Conservation (phyloP, 1,284 basidiomycete genomes). For the Termitomyces sp. region DNA sequence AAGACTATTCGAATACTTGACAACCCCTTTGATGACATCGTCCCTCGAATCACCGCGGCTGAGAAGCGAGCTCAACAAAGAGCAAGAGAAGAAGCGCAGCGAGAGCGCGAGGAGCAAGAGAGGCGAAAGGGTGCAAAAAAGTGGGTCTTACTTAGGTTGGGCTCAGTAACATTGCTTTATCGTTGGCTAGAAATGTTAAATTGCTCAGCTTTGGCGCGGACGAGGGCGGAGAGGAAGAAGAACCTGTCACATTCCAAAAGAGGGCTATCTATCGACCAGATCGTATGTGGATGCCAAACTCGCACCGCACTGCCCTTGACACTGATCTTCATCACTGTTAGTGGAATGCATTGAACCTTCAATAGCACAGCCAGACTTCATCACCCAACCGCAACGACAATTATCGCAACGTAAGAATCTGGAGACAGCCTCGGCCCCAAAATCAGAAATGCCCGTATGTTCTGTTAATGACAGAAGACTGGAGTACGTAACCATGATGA, state of each 20-base stretch:
- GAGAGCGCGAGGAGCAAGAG: slow-evolving; percentile 72
- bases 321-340: slow-evolving; percentile 21
- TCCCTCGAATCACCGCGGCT: slow-evolving; percentile 93
- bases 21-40: slow-evolving; percentile 92
- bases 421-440: neutral
- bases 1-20: slow-evolving; percentile 79
- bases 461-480: neutral
- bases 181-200: slow-evolving; percentile 67
- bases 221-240: slow-evolving; percentile 57
- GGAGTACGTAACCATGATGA: neutral
- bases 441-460: slow-evolving; percentile 4
- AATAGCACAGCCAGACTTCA: slow-evolving; percentile 30
- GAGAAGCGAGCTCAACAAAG: slow-evolving; percentile 81
- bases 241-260: slow-evolving; percentile 56
- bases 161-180: slow-evolving; percentile 1
- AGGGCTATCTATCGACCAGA: slow-evolving; percentile 80
- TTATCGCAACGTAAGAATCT: slow-evolving; percentile 4
- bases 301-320: slow-evolving; percentile 1
- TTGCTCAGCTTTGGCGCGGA: slow-evolving; percentile 86
- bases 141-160: slow-evolving; percentile 36
- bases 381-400: slow-evolving; percentile 21
- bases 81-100: slow-evolving; percentile 71
- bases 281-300: slow-evolving; percentile 43
- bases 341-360: slow-evolving; percentile 41
- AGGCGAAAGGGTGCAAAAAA: slow-evolving; percentile 79